These are phyloP conservation scores for Aspergillus eucalypticola DNA, from an alignment of 2,329 filamentous ascomycete species.

Conservation along the genomic window DNA sequence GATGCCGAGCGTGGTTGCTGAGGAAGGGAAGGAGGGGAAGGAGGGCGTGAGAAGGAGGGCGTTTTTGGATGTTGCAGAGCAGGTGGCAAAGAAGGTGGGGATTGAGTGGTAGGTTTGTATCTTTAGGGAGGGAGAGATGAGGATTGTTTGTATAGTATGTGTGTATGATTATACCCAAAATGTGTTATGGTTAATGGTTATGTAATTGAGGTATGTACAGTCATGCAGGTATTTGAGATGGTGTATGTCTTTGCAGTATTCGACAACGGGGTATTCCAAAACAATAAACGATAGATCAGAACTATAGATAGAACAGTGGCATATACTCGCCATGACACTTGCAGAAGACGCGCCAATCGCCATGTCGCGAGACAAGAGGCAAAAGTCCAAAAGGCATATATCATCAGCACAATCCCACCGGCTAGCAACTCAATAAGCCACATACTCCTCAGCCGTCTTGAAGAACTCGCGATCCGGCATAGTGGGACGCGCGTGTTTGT, in stretches of 20 bases:
- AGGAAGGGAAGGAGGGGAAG: slow-evolving; percentile 64
- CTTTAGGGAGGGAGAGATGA: not conserved
- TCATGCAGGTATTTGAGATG: not conserved
- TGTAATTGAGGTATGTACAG: not conserved
- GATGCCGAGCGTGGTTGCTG: slow-evolving; percentile 84
- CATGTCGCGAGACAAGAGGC: too few species aligned
- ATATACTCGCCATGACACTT: not conserved
- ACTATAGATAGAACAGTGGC: not conserved
- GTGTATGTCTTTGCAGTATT: not conserved
- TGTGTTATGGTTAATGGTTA: not conserved
- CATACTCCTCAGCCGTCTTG: slow-evolving; percentile 29
- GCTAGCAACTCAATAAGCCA: not conserved
- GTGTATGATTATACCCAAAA: slow-evolving; percentile 12
- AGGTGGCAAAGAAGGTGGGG: slow-evolving; percentile 48
- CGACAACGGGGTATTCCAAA: not conserved
- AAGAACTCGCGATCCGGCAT: slow-evolving; percentile 34
- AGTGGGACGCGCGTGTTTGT: slow-evolving; percentile 20
- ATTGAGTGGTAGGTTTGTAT: slow-evolving; percentile 39
- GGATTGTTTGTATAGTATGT: slow-evolving; percentile 4
- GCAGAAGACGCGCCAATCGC: not conserved
- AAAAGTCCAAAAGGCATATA: not conserved
- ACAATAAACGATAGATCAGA: not conserved
- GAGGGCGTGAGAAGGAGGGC: slow-evolving; percentile 60
- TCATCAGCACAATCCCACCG: not conserved
- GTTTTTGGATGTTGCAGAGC: slow-evolving; percentile 70